Evolutionary conservation across 371 early-diverging fungal species (phyloP), one percentile per base, ranked within the genome.

Genomic region (Actinomortierella wolfii): DNA sequence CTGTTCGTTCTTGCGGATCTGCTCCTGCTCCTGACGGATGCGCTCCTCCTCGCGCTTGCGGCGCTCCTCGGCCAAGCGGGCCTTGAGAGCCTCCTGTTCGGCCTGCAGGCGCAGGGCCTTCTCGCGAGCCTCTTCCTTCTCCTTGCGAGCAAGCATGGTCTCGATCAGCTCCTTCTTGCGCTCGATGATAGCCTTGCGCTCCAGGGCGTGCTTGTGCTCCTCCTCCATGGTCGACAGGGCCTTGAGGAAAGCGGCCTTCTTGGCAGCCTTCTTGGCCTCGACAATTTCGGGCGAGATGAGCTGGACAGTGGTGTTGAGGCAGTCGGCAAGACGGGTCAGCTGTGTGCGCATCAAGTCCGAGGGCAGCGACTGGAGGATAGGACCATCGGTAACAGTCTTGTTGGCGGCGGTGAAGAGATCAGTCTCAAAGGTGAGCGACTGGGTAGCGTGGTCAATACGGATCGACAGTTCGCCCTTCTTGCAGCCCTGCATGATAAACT

Each of bases 401-500:
- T 84, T 85, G 51, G 88, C 83, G 34, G 91, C 80, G 29, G 92
- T 88, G 67, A 86, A 85, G 50, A 95, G 84, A 59, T 94, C 89
- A 25, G 93, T 91, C 75, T 95, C 95, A 58, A 98, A 97, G 47
- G 89, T 90, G 59, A 98, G 81, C 56, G 92, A 88, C 64, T 90
- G 89, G n/a, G 93, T 87, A 58, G 88, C 85, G 80, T 97, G 95
- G 79, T 98, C 94, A 58, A 98, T 86, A 57, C 96, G 93, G 68
- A 98, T 95, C 62, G 89, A 88, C 62, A 98, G 84, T 77, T 98
- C 97, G 42, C 96, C 95, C 76, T 93, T 93, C 61, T 95, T 91
- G 79, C 95, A 95, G 39, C 97, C 99, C 76, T 93, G 90, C 94
- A 98, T 95, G 66, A 98, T 91, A 79, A 97, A 95, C 78, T 93